These are phyloP conservation scores for Filobasidium floriforme DNA, from an alignment of 768 basidiomycete genomes.

Conservation along the genomic window DNA sequence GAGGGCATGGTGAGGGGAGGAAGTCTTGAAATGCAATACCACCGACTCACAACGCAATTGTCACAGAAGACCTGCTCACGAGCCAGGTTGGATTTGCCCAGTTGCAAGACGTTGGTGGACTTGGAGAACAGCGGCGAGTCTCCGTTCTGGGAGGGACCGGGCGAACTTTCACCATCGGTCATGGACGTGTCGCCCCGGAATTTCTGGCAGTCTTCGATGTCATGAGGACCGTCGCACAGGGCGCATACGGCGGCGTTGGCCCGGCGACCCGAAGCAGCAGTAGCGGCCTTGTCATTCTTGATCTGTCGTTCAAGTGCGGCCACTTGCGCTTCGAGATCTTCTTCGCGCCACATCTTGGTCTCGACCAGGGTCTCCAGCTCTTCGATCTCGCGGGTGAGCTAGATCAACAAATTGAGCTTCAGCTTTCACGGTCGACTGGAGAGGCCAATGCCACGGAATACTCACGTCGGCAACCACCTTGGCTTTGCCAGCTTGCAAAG, in stretches of 20 bases:
- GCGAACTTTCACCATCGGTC: constrained; percentile 1
- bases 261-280: no score
- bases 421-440: neutral
- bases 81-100: constrained; percentile 9
- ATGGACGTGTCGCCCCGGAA: constrained; percentile 28
- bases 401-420: constrained; percentile 12
- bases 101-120: neutral
- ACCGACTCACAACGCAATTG: constrained; percentile 41
- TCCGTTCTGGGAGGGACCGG: constrained; percentile 3
- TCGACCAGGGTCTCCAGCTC: constrained; percentile 92
- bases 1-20: neutral
- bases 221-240: constrained; percentile 41
- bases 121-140: constrained; percentile 6
- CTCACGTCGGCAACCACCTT: neutral
- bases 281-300: neutral
- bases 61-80: constrained; percentile 33
- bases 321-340: constrained; percentile 38
- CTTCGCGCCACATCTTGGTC: constrained; percentile 60
- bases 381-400: constrained; percentile 86
- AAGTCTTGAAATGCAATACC: neutral
- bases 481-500: neutral
- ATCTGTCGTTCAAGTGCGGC: constrained; percentile 27
- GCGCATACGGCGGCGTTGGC: constrained; percentile 22
- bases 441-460: neutral
- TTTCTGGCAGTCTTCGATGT: constrained; percentile 39